Evolutionary conservation across 805 yeast species (phyloP), one percentile per base, ranked within the genome.

Genomic region (Wickerhamomyces strasburgensis): DNA sequence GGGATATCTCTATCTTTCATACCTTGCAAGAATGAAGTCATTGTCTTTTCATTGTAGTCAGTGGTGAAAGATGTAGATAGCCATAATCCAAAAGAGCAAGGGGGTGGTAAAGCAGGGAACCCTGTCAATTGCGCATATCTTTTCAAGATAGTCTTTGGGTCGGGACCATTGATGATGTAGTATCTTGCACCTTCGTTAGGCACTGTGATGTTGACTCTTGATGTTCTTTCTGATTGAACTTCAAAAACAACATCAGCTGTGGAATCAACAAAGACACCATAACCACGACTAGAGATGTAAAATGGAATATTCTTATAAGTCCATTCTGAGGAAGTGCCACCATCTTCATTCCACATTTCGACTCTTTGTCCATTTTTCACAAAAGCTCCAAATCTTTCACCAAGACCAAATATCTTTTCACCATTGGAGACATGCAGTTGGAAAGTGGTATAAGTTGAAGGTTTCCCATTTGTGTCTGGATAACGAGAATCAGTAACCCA

Each of bases 41-140:
- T 49, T 3, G 52, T 48, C 35, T 43, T 42, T 36, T 43, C 44
- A 30, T 48, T 47, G 27, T 48, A 48, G 31, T 48, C 47, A 3
- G 52, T 48, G 21, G 52, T 48, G 46, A 48, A 48, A 1, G 52
- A 48, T 6, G 52, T 48, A 9, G 47, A 43, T 32, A 48, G 18
- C 52, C 52, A 48, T 19, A 48, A 29, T 6, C 52, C 52, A 24
- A 48, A 48, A 11, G 52, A 43, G 48, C 47, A 44, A n/a, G 52
- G 44, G 19, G 52, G 49, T 30, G 52, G 52, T 6, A 48, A 27
- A 6, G 48, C 50, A 3, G 52, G 52, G 35, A 29, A 40, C 1
- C 52, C 52, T 2, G 52, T 48, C 35, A 48, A 29, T 30, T 44
- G 45, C 14, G 50, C 48, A 27, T 48, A 48, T 39, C 50, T 44